A percentile compares a stretch with the other conserved stretches of the same genome.
Conservation (phyloP, 805 yeast species). For the Dipodascopsis uninucleata region DNA sequence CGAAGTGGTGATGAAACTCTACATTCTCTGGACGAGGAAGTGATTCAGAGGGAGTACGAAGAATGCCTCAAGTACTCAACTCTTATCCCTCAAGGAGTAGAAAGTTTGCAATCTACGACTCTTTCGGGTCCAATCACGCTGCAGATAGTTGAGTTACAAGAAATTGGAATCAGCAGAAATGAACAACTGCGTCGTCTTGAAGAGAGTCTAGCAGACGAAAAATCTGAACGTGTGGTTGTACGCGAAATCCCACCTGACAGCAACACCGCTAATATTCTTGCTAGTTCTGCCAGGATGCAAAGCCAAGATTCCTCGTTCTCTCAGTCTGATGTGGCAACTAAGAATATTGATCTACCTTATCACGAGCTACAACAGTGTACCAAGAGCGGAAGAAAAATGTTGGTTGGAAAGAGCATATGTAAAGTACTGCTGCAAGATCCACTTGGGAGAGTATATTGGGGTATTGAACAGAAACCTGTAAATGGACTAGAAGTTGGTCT, state of each 20-base stretch:
- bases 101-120: conserved; percentile 2
- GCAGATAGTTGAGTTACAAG: conserved; percentile 20
- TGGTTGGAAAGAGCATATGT: conserved; percentile 19
- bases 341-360: too few relatives aligned
- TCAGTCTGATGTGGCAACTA: too few relatives aligned
- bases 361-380: too few relatives aligned
- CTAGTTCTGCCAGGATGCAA: conserved; percentile 2
- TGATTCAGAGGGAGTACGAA: too few relatives aligned
- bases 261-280: neutral
- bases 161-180: conserved; percentile 15
- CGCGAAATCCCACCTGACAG: conserved; percentile 9
- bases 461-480: conserved; percentile 15
- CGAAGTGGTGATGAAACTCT: too few relatives aligned
- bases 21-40: too few relatives aligned
- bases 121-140: conserved; percentile 15
- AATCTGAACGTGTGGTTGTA: conserved; percentile 6
- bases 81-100: too few relatives aligned
- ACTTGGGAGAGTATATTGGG: conserved; percentile 19
- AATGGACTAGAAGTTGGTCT: conserved; percentile 17
- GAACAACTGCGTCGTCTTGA: conserved; percentile 18
- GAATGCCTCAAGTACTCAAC: too few relatives aligned
- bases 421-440: conserved; percentile 23
- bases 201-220: conserved; percentile 6
- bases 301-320: neutral
- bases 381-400: conserved; percentile 1